Base-by-base conservation (phyloP, 2,329 filamentous ascomycete species). In the Colletotrichum camelliae region DNA sequence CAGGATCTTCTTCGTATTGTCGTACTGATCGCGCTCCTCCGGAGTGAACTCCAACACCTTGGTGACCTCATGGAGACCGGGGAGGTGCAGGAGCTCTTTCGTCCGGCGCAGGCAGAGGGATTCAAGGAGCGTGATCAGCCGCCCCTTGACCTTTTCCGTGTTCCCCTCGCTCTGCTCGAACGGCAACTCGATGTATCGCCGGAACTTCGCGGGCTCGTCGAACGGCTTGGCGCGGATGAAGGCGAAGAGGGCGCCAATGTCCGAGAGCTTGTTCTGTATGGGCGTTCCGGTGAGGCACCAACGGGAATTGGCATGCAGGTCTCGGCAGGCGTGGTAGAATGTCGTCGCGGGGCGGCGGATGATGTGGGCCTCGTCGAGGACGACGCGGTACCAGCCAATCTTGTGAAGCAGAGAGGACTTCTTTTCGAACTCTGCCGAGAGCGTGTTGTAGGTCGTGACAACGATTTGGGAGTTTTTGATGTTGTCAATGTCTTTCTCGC, bases 221-320 rank as follows among this genome's bases (percentile, higher is more conserved):
- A 89, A 87, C 1, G 85, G 86, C 24, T 81, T 80, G 1, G 86
- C 83, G 58, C 83, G 80, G 27, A 91, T 79, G 76, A 91, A 91
- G 1, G 85, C 83, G 57, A 91, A 84, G 0, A 91, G 81, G 0
- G 89, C 84, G 1, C 87, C 89, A 5, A 91, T 84, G 65, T 91
- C 89, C 8, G 87, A 86, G 0, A 91, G 82, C 3, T 81, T 82
- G 77, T 91, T 91, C 73, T 91, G 89, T 29, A 91, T 87, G 0
- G 89, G 89, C 0, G 89, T 91, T 1, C 88, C 89, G 0, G 88
- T 88, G 1, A 90, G 82, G 76, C 88, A 90, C 89, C 89, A 91
- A 10, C 89, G 84, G 0, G 84, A 86, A 3, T 83, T 81, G 0
- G 89, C 86, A 2, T 79, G 71, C 0, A 92, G 81, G 0, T 84